A percentile compares a stretch with the other conserved stretches of the same genome.
phyloP scores from a whole-genome alignment of 2,329 filamentous ascomycete species.

The Pestalotiopsis sp. region DNA sequence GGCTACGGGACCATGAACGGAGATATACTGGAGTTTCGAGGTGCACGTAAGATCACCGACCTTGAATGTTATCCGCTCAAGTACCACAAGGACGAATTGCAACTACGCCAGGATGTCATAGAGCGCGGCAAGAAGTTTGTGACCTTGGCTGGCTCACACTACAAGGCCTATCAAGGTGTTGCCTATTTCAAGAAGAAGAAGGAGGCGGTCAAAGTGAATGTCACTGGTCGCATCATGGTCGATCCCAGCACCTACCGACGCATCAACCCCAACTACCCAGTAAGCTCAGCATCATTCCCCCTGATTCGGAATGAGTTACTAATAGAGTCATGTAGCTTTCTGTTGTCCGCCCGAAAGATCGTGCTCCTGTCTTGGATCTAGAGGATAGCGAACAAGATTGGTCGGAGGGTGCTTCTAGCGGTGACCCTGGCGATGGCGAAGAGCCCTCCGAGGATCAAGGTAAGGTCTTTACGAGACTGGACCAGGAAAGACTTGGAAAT shows the following conservation, averaged over 20 bases:
- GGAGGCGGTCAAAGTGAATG: conserved; percentile 73
- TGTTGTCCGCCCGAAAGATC: conserved; percentile 70
- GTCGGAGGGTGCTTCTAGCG: conserved; percentile 39
- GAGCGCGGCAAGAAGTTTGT: conserved; percentile 85
- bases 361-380: conserved; percentile 55
- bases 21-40: conserved; percentile 75
- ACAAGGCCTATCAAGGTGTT: conserved; percentile 79
- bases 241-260: conserved; percentile 80
- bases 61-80: conserved; percentile 75
- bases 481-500: conserved; percentile 44
- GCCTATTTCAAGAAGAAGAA: conserved; percentile 84
- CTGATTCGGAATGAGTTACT: not conserved
- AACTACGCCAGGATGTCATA: conserved; percentile 66
- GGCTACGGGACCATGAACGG: conserved; percentile 71
- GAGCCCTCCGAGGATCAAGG: conserved; percentile 31
- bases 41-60: conserved; percentile 78
- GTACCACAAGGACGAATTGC: conserved; percentile 73
- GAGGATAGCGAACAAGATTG: conserved; percentile 44
- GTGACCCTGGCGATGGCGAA: conserved; percentile 18
- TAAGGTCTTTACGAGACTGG: conserved; percentile 52
- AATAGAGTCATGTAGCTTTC: conserved; percentile 50
- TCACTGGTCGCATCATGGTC: conserved; percentile 86
- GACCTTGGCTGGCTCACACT: conserved; percentile 77
- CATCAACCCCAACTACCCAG: conserved; percentile 80
- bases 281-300: not conserved